phyloP scores from a whole-genome alignment of 352 stramenopile genomes.

The Globisporangium echinulatum region DNA sequence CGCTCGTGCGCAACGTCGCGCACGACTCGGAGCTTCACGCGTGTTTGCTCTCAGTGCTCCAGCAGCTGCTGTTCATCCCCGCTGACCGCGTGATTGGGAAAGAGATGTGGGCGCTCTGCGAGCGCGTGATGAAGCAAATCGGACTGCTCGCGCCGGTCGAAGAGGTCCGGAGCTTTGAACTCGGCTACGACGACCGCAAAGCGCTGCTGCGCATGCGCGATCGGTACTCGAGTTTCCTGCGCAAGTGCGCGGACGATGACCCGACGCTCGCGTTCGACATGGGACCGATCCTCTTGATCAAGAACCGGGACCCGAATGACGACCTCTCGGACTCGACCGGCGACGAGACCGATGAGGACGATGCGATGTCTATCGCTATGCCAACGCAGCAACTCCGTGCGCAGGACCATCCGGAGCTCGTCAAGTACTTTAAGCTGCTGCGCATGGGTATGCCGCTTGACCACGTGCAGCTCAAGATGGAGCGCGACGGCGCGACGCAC shows the following conservation, averaged over 20 bases:
- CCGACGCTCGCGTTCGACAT: slow-evolving; percentile 62
- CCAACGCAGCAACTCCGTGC: slow-evolving; percentile 24
- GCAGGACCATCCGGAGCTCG: slow-evolving; percentile 55
- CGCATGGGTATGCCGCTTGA: slow-evolving; percentile 72
- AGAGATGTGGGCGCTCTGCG: slow-evolving; percentile 79
- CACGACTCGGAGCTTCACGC: slow-evolving; percentile 56
- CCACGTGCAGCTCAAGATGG: slow-evolving; percentile 69
- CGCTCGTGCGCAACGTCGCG: slow-evolving; percentile 43
- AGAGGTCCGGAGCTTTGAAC: slow-evolving; percentile 71
- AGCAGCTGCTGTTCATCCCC: slow-evolving; percentile 84
- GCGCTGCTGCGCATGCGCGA: slow-evolving; percentile 65
- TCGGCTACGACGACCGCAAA: slow-evolving; percentile 81
- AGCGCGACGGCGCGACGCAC: slow-evolving; percentile 32
- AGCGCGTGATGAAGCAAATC: slow-evolving; percentile 79
- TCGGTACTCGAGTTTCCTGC: slow-evolving; percentile 67
- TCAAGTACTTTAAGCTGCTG: slow-evolving; percentile 80
- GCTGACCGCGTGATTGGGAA: slow-evolving; percentile 77
- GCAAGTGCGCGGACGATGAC: slow-evolving; percentile 63
- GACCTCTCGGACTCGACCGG: slow-evolving; percentile 53
- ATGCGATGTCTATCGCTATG: slow-evolving; percentile 3
- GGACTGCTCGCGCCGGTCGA: slow-evolving; percentile 68
- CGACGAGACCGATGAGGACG: slow-evolving; percentile 67
- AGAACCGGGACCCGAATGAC: slow-evolving; percentile 57
- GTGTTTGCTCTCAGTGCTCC: slow-evolving; percentile 74
- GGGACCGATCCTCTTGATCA: slow-evolving; percentile 69